Percentiles rank a stretch among this genome's conserved stretches.
These are phyloP conservation scores for Lupinus albus DNA, from an alignment of 306 rosid species.

Conservation along the genomic window DNA sequence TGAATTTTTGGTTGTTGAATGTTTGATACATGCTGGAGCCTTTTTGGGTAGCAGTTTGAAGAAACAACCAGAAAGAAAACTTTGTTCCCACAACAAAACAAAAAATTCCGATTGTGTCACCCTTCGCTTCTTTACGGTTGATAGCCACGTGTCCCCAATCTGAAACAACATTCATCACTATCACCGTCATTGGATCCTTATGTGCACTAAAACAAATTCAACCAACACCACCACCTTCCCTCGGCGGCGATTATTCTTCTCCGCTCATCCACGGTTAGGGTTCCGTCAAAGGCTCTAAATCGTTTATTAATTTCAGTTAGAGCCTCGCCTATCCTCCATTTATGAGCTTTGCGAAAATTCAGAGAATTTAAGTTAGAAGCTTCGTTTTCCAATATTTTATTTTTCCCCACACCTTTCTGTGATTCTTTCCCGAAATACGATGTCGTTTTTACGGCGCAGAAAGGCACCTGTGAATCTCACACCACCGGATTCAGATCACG, in stretches of 20 bases:
- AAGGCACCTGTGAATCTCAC: constrained; percentile 42
- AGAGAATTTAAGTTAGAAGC: constrained; percentile 14
- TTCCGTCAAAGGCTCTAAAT: constrained; percentile 20
- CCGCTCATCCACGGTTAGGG: constrained; percentile 37
- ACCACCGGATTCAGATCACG: constrained; percentile 27
- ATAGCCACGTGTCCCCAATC: constrained; percentile 41
- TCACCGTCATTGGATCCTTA: constrained; percentile 19
- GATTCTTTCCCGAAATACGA: constrained; percentile 33
- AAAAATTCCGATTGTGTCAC: background rate
- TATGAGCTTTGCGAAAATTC: background rate
- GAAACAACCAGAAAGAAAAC: constrained; percentile 21
- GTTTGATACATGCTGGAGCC: constrained; percentile 22
- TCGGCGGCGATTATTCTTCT: constrained; percentile 10
- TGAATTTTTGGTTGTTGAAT: too few species aligned
- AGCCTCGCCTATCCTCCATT: constrained; percentile 32
- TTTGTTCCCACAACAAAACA: constrained; percentile 34
- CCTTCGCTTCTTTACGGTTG: constrained; percentile 23
- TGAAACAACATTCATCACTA: background rate
- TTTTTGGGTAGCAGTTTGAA: background rate
- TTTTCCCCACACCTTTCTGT: background rate
- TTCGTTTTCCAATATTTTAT: background rate
- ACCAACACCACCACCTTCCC: background rate
- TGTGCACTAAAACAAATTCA: background rate
- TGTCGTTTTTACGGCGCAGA: constrained; percentile 68
- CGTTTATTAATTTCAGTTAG: background rate